Evolutionary conservation across 2,329 filamentous ascomycete species (phyloP).

Genomic region (Arthrocladium fulminans): DNA sequence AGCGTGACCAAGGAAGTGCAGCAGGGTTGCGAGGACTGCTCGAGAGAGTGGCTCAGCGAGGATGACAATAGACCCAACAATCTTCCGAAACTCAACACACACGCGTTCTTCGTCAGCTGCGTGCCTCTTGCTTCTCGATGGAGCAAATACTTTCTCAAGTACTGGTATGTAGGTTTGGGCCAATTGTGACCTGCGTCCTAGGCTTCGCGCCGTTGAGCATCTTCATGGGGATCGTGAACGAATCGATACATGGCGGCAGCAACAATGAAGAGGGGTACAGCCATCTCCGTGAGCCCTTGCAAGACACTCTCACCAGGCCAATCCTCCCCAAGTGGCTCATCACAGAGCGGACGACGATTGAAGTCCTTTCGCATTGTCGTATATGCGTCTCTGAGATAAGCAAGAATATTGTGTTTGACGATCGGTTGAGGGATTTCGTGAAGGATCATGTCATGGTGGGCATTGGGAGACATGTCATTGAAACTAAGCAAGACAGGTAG

Average conservation of each 20-base stretch:
- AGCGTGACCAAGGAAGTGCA: slow-evolving; percentile 1
- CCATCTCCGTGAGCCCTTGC: slow-evolving; percentile 23
- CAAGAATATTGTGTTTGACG: not conserved
- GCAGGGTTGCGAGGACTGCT: slow-evolving; percentile 1
- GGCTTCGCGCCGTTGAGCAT: slow-evolving; percentile 1
- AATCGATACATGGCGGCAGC: slow-evolving; percentile 25
- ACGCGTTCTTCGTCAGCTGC: slow-evolving; percentile 5
- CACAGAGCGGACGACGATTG: not conserved
- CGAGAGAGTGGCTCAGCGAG: slow-evolving; percentile 11
- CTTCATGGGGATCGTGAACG: slow-evolving; percentile 19
- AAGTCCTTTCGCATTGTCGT: not conserved
- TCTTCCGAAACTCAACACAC: slow-evolving; percentile 11
- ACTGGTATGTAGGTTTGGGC: slow-evolving; percentile 11
- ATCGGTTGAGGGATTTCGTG: not conserved
- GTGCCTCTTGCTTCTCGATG: not conserved
- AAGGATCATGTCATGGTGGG: not conserved
- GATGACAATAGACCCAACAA: slow-evolving; percentile 12
- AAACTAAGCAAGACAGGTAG: not conserved
- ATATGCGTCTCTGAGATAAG: not conserved
- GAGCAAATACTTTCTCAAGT: slow-evolving; percentile 4
- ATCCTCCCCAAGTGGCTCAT: slow-evolving; percentile 31
- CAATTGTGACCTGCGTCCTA: slow-evolving; percentile 5
- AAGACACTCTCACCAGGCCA: slow-evolving; percentile 24
- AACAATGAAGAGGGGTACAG: slow-evolving; percentile 27
- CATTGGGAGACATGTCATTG: not conserved